Evolutionary conservation across 768 basidiomycete genomes (phyloP).

Genomic region (Leccinum pellstonianum): DNA sequence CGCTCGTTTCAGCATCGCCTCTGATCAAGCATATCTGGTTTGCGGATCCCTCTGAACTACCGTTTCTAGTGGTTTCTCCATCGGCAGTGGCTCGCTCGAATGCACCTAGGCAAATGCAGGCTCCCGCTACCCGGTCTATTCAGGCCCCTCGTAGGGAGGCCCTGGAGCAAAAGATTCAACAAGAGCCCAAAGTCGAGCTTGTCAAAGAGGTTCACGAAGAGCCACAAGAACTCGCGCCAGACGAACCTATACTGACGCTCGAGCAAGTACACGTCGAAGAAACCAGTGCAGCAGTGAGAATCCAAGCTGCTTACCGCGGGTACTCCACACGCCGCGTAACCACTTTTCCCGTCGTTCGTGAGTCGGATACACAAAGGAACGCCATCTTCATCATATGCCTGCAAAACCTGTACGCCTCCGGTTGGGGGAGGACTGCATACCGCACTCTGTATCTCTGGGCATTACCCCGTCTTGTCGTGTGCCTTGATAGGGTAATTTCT

Average conservation of each 20-base stretch:
- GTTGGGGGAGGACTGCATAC: conserved; percentile 35
- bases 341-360: conserved; percentile 11
- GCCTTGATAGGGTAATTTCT: conserved; percentile 36
- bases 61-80: conserved; percentile 23
- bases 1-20: neutral
- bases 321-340: conserved; percentile 7
- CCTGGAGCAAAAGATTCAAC: neutral
- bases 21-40: conserved; percentile 34
- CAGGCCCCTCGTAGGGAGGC: neutral
- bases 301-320: conserved; percentile 22
- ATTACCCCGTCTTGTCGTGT: conserved; percentile 42
- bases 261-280: conserved; percentile 22
- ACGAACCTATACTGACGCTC: conserved; percentile 15
- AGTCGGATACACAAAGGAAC: conserved; percentile 18
- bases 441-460: conserved; percentile 36
- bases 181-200: neutral
- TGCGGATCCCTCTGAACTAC: conserved; percentile 30
- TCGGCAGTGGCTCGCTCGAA: conserved; percentile 13
- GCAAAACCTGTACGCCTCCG: conserved; percentile 23
- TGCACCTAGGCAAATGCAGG: conserved; percentile 13
- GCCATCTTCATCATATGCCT: conserved; percentile 32
- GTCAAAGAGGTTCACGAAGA: conserved; percentile 17
- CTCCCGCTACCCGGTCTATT: conserved; percentile 14
- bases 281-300: conserved; percentile 21
- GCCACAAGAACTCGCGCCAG: conserved; percentile 7